These are phyloP conservation scores for Mucor circinelloides DNA, from an alignment of 371 early-diverging fungal genomes.

Conservation along the genomic window DNA sequence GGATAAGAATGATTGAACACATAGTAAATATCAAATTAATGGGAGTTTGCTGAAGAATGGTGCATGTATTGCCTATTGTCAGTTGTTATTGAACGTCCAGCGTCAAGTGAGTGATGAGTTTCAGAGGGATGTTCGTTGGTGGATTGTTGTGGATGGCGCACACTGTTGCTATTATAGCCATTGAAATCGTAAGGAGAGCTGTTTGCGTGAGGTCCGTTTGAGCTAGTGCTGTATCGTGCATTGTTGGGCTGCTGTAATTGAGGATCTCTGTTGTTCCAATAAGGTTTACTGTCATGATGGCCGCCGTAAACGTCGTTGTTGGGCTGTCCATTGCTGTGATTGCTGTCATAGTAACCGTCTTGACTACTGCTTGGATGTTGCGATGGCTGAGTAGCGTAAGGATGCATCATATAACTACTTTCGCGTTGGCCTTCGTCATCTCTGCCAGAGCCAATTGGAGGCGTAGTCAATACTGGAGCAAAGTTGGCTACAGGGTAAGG, in stretches of 20 bases:
- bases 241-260: not conserved
- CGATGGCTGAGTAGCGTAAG: conserved; percentile 16
- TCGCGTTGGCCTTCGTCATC: conserved; percentile 12
- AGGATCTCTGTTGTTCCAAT: conserved; percentile 2
- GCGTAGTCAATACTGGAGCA: conserved; percentile 7
- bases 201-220: not conserved
- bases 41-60: conserved; percentile 15
- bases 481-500: conserved; percentile 18
- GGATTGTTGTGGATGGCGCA: conserved; percentile 10
- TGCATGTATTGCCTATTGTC: conserved; percentile 25
- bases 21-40: not conserved
- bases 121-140: not conserved
- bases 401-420: conserved; percentile 17
- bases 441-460: conserved; percentile 9
- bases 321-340: not conserved
- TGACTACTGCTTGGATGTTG: not conserved
- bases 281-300: not conserved
- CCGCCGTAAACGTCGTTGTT: not conserved
- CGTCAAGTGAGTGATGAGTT: conserved; percentile 21
- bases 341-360: conserved; percentile 7
- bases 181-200: conserved; percentile 11
- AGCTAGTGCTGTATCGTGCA: not conserved
- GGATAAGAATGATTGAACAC: not conserved
- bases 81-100: conserved; percentile 25
- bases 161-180: conserved; percentile 10